phyloP scores from a whole-genome alignment of 345 rosid species.

The Populus alba region DNA sequence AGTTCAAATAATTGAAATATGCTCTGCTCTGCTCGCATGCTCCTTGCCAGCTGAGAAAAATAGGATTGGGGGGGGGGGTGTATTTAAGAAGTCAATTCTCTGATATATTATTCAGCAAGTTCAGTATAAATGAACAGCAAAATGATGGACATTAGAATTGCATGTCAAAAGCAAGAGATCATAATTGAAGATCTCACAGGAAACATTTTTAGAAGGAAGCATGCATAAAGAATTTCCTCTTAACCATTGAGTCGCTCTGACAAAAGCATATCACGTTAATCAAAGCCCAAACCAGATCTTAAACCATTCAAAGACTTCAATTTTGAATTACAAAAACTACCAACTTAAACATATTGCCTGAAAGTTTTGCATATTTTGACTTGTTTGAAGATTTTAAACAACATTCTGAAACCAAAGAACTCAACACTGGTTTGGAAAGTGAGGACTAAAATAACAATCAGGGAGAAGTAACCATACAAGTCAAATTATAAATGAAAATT shows the following conservation, averaged over 20 bases:
- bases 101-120: not conserved
- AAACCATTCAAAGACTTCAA: not conserved
- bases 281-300: not conserved
- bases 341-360: not conserved
- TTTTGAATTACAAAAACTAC: not conserved
- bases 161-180: not conserved
- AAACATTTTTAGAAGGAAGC: not conserved
- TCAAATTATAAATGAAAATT: not conserved
- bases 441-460: not conserved
- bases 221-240: not conserved
- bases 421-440: not conserved
- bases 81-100: constrained; percentile 11
- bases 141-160: not conserved
- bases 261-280: not conserved
- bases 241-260: not conserved
- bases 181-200: not conserved
- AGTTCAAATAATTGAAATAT: constrained; percentile 56
- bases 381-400: not conserved
- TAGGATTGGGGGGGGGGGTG: not conserved
- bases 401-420: not conserved
- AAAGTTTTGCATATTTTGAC: not conserved
- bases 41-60: constrained; percentile 55
- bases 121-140: not conserved
- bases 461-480: not conserved
- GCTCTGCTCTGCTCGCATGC: constrained; percentile 55